phyloP scores from a whole-genome alignment of 78 protist genomes.

The Tieghemostelium lacteum region DNA sequence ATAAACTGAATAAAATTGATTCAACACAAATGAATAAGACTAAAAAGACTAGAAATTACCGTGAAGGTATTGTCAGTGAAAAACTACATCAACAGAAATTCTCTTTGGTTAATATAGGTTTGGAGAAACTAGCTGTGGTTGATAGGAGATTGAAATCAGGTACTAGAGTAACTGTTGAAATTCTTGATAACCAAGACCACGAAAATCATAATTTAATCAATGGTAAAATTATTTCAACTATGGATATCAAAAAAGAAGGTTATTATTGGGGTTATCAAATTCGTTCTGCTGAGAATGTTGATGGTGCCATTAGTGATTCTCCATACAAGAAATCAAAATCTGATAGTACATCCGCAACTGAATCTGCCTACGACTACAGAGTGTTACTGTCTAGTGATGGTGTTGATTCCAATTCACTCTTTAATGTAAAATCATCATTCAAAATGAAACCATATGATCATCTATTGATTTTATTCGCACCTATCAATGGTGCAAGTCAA shows the following conservation, averaged over 20 bases:
- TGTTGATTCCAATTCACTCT: neutral
- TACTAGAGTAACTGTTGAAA: conserved; percentile 32
- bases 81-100: neutral
- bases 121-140: conserved; percentile 7
- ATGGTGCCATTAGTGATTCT: neutral
- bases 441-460: conserved; percentile 3
- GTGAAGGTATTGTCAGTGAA: conserved; percentile 46
- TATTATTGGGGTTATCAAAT: conserved; percentile 72
- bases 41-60: neutral
- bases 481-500: neutral
- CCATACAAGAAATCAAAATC: neutral
- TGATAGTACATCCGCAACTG: neutral
- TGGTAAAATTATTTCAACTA: conserved; percentile 44
- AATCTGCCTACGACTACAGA: conserved; percentile 22
- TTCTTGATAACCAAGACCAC: neutral
- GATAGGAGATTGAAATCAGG: conserved; percentile 34
- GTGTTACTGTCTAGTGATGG: conserved; percentile 2
- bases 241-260: conserved; percentile 30
- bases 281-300: conserved; percentile 19
- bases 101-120: conserved; percentile 46
- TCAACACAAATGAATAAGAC: conserved; percentile 1
- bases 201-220: neutral
- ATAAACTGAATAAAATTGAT: conserved; percentile 27
- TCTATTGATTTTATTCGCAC: conserved; percentile 5
- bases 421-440: neutral